Conservation (phyloP, 768 basidiomycete genomes). For the Tricholoma saponaceum region DNA sequence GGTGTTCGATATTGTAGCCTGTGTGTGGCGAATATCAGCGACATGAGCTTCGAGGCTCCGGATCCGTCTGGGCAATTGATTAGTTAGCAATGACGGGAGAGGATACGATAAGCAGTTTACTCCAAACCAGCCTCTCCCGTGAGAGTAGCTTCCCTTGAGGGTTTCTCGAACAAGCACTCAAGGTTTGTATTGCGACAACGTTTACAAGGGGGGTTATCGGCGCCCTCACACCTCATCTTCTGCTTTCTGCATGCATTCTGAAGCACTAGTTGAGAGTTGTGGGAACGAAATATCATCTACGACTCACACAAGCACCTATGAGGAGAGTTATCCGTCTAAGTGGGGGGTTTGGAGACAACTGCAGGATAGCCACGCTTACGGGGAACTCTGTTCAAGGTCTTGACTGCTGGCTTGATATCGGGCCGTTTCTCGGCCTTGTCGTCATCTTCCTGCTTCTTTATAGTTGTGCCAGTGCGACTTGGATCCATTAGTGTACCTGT, state of each 20-base stretch:
- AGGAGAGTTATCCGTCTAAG: constrained; percentile 12
- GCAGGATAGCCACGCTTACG: constrained; percentile 47
- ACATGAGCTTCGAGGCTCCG: constrained; percentile 86
- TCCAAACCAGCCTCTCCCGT: constrained; percentile 88
- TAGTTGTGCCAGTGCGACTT: constrained; percentile 22
- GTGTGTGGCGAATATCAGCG: constrained; percentile 71
- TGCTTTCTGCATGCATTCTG: constrained; percentile 95
- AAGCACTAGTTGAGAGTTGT: constrained; percentile 9
- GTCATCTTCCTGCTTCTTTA: constrained; percentile 66
- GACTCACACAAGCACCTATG: constrained; percentile 76
- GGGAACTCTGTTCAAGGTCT: constrained; percentile 83
- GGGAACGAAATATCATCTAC: background rate
- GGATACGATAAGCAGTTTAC: constrained; percentile 41
- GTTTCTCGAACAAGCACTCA: constrained; percentile 95
- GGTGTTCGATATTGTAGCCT: constrained; percentile 72
- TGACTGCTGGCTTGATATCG: constrained; percentile 70
- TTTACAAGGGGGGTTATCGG: constrained; percentile 95
- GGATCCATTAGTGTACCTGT: constrained; percentile 31
- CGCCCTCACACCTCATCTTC: constrained; percentile 97
- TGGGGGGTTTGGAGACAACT: constrained; percentile 11
- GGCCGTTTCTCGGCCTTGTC: constrained; percentile 49
- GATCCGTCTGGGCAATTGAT: constrained; percentile 63
- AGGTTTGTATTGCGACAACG: constrained; percentile 87
- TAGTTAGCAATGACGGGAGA: constrained; percentile 13
- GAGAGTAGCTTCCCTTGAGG: constrained; percentile 78